phyloP scores from a whole-genome alignment of 768 basidiomycete genomes.

The Russula sp. region DNA sequence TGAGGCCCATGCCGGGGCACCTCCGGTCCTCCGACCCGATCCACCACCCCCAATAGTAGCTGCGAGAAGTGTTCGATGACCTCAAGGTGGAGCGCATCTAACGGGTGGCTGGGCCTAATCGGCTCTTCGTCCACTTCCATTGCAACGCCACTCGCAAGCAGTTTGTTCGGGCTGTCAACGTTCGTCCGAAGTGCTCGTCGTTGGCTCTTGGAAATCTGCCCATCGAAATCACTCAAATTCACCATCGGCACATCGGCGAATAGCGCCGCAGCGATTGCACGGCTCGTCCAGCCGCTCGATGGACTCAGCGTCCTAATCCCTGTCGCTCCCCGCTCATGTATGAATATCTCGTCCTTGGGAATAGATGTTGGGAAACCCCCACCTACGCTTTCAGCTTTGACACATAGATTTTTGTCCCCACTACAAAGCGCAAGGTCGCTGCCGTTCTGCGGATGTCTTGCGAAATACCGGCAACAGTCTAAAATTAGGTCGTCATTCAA shows the following conservation, averaged over 20 bases:
- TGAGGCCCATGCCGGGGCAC: slow-evolving; percentile 27
- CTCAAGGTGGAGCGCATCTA: slow-evolving; percentile 60
- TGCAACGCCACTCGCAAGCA: slow-evolving; percentile 25
- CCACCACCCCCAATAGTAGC: slow-evolving; percentile 51
- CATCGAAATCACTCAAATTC: slow-evolving; percentile 35
- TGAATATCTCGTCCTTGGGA: not conserved
- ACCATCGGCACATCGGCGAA: slow-evolving; percentile 33
- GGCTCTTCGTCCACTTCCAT: slow-evolving; percentile 56
- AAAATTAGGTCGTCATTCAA: slow-evolving; percentile 63
- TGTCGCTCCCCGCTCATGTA: not conserved
- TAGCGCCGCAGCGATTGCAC: slow-evolving; percentile 42
- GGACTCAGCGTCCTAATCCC: slow-evolving; percentile 18
- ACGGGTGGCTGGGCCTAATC: slow-evolving; percentile 44
- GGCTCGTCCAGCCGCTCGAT: slow-evolving; percentile 34
- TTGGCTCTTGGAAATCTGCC: slow-evolving; percentile 15
- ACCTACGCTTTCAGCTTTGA: slow-evolving; percentile 38
- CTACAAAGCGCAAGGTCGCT: slow-evolving; percentile 55
- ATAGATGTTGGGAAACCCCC: not conserved
- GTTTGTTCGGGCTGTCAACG: slow-evolving; percentile 16
- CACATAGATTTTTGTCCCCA: slow-evolving; percentile 59
- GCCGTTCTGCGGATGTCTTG: slow-evolving; percentile 29
- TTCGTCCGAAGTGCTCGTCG: slow-evolving; percentile 22
- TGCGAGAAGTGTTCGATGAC: slow-evolving; percentile 62
- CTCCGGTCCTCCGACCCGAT: slow-evolving; percentile 44
- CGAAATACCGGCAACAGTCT: slow-evolving; percentile 67